These are phyloP conservation scores for Calonectria montana DNA, from an alignment of 2,329 filamentous ascomycete species.

Conservation along the genomic window DNA sequence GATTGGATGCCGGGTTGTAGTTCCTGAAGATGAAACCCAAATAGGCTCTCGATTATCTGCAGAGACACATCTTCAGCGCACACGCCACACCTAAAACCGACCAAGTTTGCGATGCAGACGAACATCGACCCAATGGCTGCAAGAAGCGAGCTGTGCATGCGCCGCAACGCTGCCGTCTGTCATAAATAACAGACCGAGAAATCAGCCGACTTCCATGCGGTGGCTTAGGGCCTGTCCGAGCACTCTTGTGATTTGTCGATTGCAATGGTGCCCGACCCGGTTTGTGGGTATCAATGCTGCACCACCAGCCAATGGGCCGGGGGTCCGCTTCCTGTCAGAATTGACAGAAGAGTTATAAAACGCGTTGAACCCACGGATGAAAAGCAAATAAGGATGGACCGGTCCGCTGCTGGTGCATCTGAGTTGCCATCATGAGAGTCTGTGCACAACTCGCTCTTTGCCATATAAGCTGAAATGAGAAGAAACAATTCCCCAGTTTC, in stretches of 20 bases:
- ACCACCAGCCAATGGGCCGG: not conserved
- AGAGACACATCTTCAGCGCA: not conserved
- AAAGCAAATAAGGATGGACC: not conserved
- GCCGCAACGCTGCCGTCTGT: not conserved
- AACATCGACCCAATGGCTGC: not conserved
- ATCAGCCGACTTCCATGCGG: not conserved
- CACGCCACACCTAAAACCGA: not conserved
- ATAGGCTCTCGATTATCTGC: not conserved
- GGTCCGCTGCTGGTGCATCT: not conserved
- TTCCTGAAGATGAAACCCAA: constrained; percentile 1
- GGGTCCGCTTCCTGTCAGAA: not conserved
- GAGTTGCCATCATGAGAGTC: not conserved
- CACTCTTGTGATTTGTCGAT: not conserved
- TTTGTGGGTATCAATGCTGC: not conserved
- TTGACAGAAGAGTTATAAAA: not conserved
- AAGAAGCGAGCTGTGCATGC: not conserved
- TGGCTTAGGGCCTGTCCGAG: not conserved
- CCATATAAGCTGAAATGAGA: not conserved
- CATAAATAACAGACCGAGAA: constrained; percentile 3
- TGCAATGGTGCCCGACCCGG: not conserved
- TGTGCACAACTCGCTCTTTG: not conserved
- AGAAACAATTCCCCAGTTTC: not conserved
- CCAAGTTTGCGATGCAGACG: not conserved
- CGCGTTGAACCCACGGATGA: not conserved
- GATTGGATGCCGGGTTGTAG: not conserved